A percentile compares a stretch with the other conserved stretches of the same genome.
These are phyloP conservation scores for Haematococcus lacustris DNA, from an alignment of 139 green algal species.

Conservation along the genomic window DNA sequence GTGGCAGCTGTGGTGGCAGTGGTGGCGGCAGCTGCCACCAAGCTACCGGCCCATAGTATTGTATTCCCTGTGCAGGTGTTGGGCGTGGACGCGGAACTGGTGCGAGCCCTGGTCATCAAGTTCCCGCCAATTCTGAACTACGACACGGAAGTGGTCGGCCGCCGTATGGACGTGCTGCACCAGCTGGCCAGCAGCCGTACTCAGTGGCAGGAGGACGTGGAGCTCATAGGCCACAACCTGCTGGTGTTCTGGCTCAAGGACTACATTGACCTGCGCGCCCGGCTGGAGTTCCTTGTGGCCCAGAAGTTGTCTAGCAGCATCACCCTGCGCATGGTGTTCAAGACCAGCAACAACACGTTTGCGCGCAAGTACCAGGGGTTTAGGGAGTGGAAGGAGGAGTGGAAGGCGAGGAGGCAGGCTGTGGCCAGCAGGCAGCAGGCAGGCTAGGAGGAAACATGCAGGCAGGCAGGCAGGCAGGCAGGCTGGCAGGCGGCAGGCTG, in stretches of 20 bases:
- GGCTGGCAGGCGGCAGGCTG: too few species aligned
- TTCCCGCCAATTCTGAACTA: slow-evolving; percentile 10
- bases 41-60: too few species aligned
- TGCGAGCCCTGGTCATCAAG: slow-evolving; percentile 10
- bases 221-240: slow-evolving; percentile 24
- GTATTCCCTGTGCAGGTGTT: too few species aligned
- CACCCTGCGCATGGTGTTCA: slow-evolving; percentile 37
- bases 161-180: slow-evolving; percentile 19
- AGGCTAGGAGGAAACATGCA: too few species aligned
- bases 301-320: slow-evolving; percentile 10
- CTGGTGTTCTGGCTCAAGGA: slow-evolving; percentile 43
- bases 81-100: too few species aligned
- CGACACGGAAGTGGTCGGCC: not conserved
- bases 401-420: too few species aligned
- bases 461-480: too few species aligned
- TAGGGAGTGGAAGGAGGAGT: not conserved
- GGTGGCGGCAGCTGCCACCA: too few species aligned
- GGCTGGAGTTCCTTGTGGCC: slow-evolving; percentile 43
- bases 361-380: not conserved
- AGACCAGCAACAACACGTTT: slow-evolving; percentile 39
- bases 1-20: too few species aligned
- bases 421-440: too few species aligned
- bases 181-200: slow-evolving; percentile 31
- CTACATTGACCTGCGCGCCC: slow-evolving; percentile 23
- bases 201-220: slow-evolving; percentile 31